Evolutionary conservation across 2,329 filamentous ascomycete species (phyloP), one percentile per base, ranked within the genome.

Genomic region (Samsoniella hepiali): DNA sequence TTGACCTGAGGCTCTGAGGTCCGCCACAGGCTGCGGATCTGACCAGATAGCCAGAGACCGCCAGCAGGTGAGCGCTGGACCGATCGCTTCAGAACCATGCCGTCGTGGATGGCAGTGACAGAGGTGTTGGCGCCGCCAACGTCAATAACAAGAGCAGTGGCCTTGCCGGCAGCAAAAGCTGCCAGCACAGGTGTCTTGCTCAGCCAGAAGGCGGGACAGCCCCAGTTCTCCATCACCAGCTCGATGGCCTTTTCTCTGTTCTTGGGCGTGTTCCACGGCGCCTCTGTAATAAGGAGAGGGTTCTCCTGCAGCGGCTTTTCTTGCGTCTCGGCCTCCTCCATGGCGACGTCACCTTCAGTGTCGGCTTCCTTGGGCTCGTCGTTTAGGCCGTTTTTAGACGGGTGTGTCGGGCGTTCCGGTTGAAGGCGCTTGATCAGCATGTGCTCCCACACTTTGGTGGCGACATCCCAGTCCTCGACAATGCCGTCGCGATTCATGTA

Each of bases 161-260:
- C 89, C 78, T 97, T 98, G 67, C 95, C 95, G 17, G 92, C 90
- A 22, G 93, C 93, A 73, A 97, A 98, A 27, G 93, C 91, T 62
- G 94, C 88, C 73, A 97, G 84, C 50, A 97, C 93, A 32, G 94
- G 93, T 60, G 88, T 96, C 72, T 91, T 88, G 67, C 91, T 91
- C 65, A 98, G 82, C 84, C 94, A 99, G 77, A 97, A 98, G 5
- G 95, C 95, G 22, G 95, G 95, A 63, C 90, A 90, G 34, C 92
- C 93, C 93, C 95, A 99, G 72, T 88, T 91, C 82, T 99, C 95
- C 89, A 99, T 97, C 65, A 92, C 93, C 67, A 98, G 88, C 79
- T 99, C 95, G 71, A 97, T 94, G 47, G 90, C 89, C 84, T 95
- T 96, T 79, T 99, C 95, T 65, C 96, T 85, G 65, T 90, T 87